Percentiles rank a stretch among this genome's conserved stretches.
These are phyloP conservation scores for Metschnikowia vanudenii DNA, from an alignment of 805 yeast species.

Conservation along the genomic window DNA sequence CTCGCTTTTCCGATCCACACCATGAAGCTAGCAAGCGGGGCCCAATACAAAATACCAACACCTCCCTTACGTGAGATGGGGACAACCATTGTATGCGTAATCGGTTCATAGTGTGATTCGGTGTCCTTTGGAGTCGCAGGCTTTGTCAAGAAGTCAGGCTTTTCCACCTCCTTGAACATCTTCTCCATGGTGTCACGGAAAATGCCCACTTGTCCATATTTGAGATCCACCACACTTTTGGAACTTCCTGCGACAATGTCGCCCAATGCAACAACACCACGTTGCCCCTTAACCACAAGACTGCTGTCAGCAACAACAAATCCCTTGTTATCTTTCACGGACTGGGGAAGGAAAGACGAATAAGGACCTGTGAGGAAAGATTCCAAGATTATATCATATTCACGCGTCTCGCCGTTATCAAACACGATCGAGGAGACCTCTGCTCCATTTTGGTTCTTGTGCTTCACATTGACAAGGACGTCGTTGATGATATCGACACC, in stretches of 20 bases:
- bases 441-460: conserved; percentile 12
- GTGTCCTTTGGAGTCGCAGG: not conserved
- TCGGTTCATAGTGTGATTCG: conserved; percentile 3
- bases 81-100: conserved; percentile 21
- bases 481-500: conserved; percentile 17
- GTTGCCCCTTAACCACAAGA: conserved; percentile 25
- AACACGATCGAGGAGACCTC: conserved; percentile 13
- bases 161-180: not conserved
- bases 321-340: conserved; percentile 27
- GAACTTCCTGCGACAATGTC: conserved; percentile 29
- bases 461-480: conserved; percentile 15
- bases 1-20: conserved; percentile 28
- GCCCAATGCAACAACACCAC: conserved; percentile 35
- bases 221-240: conserved; percentile 28
- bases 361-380: conserved; percentile 30
- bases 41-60: conserved; percentile 33
- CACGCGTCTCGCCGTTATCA: conserved; percentile 19
- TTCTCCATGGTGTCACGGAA: conserved; percentile 12
- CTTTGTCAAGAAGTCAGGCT: not conserved
- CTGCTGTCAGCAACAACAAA: conserved; percentile 29
- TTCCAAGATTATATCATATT: conserved; percentile 32
- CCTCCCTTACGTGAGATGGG: conserved; percentile 40
- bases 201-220: conserved; percentile 21
- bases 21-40: conserved; percentile 28
- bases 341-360: conserved; percentile 28